Conservation (phyloP, 2,329 filamentous ascomycete genomes). For the Fusarium brevicatenulatum region DNA sequence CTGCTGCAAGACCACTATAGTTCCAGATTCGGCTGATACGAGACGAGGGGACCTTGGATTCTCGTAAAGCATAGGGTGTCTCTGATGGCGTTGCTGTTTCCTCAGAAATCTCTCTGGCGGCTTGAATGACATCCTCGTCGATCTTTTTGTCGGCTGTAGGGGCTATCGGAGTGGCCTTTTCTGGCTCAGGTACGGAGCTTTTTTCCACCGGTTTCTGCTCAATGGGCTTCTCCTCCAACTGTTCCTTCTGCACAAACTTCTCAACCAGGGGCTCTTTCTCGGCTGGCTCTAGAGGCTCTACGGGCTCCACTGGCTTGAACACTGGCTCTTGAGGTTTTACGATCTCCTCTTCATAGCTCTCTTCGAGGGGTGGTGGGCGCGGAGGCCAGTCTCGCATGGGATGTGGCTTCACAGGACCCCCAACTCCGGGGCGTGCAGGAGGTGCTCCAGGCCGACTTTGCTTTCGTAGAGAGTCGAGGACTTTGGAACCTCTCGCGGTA, state of each 20-base stretch:
- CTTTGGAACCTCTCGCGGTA: constrained; percentile 56
- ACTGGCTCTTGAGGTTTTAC: constrained; percentile 11
- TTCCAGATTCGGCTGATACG: constrained; percentile 92
- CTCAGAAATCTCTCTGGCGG: constrained; percentile 42
- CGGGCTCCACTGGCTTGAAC: not conserved
- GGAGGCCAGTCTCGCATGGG: constrained; percentile 51
- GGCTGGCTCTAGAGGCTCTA: not conserved
- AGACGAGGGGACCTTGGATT: constrained; percentile 90
- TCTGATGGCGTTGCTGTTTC: constrained; percentile 24
- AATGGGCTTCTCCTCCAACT: not conserved
- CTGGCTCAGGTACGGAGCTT: not conserved
- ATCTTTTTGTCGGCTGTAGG: constrained; percentile 13
- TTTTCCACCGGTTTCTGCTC: not conserved
- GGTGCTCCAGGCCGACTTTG: constrained; percentile 26
- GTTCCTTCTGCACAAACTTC: not conserved
- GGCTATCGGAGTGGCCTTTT: not conserved
- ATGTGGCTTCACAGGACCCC: constrained; percentile 49
- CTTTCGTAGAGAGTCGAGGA: constrained; percentile 53
- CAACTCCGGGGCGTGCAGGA: constrained; percentile 11
- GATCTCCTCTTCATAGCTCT: not conserved
- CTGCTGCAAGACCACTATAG: constrained; percentile 90
- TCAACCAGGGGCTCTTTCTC: not conserved
- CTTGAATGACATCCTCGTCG: constrained; percentile 34
- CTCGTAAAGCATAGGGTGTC: constrained; percentile 75
- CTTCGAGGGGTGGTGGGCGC: constrained; percentile 34